phyloP scores from a whole-genome alignment of 2,329 filamentous ascomycete species.

The Fusarium globosum region DNA sequence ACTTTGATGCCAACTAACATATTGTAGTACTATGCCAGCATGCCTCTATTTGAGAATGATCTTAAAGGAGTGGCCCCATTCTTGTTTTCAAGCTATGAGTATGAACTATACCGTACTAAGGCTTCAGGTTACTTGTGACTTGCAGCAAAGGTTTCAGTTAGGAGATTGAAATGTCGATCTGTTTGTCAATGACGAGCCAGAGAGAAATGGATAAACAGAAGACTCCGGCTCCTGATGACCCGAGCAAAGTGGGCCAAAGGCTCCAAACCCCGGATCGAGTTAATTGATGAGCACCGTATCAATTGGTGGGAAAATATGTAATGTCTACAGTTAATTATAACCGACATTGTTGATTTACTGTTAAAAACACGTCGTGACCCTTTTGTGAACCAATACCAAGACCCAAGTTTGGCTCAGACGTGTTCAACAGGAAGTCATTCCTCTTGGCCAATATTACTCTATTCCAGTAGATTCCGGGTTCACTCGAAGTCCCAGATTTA shows the following conservation, averaged over 20 bases:
- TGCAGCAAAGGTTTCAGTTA: background rate
- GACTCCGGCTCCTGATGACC: background rate
- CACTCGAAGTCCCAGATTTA: background rate
- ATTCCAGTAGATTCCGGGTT: background rate
- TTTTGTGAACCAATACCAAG: background rate
- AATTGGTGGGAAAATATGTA: background rate
- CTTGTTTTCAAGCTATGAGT: constrained; percentile 40
- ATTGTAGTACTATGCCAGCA: constrained; percentile 45
- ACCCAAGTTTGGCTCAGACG: background rate
- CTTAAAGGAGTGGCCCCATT: constrained; percentile 42
- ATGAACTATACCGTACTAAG: constrained; percentile 19
- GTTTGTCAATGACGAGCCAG: background rate
- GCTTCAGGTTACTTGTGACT: too few species aligned
- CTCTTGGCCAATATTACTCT: background rate
- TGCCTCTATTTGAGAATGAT: constrained; percentile 40
- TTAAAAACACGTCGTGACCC: background rate
- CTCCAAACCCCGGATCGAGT: background rate
- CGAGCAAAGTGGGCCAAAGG: background rate
- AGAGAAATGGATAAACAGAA: background rate
- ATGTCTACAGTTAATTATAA: background rate
- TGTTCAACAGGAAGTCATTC: background rate
- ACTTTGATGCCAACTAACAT: constrained; percentile 1
- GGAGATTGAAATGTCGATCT: background rate
- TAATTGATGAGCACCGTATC: too few species aligned
- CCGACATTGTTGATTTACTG: background rate